Evolutionary conservation across 2,329 filamentous ascomycete genomes (phyloP), one percentile per base, ranked within the genome.

Genomic region (Neonectria sp.): DNA sequence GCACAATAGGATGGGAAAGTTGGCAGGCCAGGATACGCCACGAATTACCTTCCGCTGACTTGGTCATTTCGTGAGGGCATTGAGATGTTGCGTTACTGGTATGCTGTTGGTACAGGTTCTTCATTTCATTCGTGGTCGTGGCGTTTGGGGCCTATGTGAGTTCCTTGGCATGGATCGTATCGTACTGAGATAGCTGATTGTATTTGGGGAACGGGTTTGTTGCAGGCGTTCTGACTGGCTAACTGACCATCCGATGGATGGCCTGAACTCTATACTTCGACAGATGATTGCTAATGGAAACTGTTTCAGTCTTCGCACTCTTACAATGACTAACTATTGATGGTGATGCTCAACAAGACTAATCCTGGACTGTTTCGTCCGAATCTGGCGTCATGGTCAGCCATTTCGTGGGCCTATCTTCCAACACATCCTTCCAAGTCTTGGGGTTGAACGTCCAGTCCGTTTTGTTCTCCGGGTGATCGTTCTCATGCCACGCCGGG

Each of bases 401-500:
- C 65, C 58, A 68, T 25, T 51, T 45, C 7, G 65, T 57, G 24
- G 59, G 56, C 4, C 40, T 35, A 40, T 67, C 65, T 5, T 51
- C 60, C 55, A 75, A 60, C 5, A 63, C 58, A 31, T 70, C 40
- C 46, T 65, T 60, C 74, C 73, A 75, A 2, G 24, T 51, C 37
- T 53, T 60, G 9, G 48, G 55, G 46, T 60, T 46, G 27, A 67
- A 60, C 21, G 68, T 49, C 12, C 27, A 21, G 8, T 69, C 67
- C 6, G 8, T 21, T 4, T 8, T 7, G 17, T 63, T 69, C 4
- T 49, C 61, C 6, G 31, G 31, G 9, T 1, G 2, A 9, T 68
- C 67, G 27, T 69, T 75, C 40, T 52, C 48, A 46, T 67, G 63
- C 74, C 74, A 76, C 33, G 17, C 52, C 8, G 70, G 70, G 24